These are phyloP conservation scores for Fusarium metavorans DNA, from an alignment of 2,329 filamentous ascomycete genomes.

Conservation along the genomic window DNA sequence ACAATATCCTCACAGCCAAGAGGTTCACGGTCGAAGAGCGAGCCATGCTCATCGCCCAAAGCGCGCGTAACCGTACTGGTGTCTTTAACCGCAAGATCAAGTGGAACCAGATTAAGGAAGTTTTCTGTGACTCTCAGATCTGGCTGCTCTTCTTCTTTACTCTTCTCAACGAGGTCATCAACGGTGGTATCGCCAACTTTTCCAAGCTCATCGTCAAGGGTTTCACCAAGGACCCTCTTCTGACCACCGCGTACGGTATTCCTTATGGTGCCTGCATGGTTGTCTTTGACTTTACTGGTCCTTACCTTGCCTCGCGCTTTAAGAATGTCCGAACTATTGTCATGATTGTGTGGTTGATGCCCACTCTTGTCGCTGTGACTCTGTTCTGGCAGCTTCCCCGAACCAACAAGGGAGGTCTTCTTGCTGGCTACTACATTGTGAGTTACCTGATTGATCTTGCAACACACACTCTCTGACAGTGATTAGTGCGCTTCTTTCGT, in stretches of 20 bases:
- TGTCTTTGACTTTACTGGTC: constrained; percentile 64
- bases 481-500: constrained; percentile 58
- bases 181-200: constrained; percentile 67
- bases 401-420: constrained; percentile 57
- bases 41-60: constrained; percentile 70
- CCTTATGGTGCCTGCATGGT: constrained; percentile 66
- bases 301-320: constrained; percentile 63
- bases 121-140: constrained; percentile 62
- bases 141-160: constrained; percentile 67
- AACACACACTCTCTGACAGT: not conserved
- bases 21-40: constrained; percentile 42
- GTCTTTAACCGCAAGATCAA: constrained; percentile 64
- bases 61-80: constrained; percentile 62
- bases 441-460: not conserved
- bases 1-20: constrained; percentile 56
- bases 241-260: constrained; percentile 65
- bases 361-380: constrained; percentile 61
- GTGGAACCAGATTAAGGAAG: constrained; percentile 61
- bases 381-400: constrained; percentile 63
- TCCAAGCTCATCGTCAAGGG: constrained; percentile 67
- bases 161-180: constrained; percentile 66
- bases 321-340: constrained; percentile 63
- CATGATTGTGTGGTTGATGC: constrained; percentile 64
- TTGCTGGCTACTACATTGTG: constrained; percentile 65
- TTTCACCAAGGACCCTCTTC: constrained; percentile 49